These are phyloP conservation scores for Streptanthus diversifolius DNA, from an alignment of 345 rosid species.

Conservation along the genomic window DNA sequence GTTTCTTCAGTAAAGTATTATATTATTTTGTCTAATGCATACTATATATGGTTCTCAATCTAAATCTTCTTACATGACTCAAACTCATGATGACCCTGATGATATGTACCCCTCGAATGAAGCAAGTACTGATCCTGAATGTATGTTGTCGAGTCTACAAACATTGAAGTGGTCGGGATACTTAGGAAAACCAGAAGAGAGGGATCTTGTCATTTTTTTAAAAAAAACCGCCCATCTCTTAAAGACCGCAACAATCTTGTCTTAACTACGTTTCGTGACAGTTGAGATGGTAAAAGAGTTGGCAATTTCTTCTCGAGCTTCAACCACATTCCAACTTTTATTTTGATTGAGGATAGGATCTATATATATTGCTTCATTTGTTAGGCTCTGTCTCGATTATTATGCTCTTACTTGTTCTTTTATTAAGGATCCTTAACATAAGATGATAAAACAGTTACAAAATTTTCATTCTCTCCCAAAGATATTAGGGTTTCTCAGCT, in stretches of 20 bases:
- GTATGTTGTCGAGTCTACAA: background rate
- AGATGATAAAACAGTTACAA: too few species aligned
- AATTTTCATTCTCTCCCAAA: too few species aligned
- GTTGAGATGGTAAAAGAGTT: background rate
- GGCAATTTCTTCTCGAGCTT: background rate
- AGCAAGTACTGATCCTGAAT: background rate
- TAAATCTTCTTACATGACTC: background rate
- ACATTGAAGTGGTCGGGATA: background rate
- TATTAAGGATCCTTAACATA: too few species aligned
- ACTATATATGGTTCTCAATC: background rate
- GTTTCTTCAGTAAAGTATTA: background rate
- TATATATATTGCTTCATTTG: too few species aligned
- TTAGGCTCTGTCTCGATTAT: too few species aligned
- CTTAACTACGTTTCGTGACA: background rate
- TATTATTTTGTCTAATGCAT: too few species aligned
- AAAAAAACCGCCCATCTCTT: background rate
- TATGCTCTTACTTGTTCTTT: too few species aligned
- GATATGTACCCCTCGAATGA: background rate
- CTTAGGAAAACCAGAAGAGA: background rate
- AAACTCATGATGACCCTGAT: background rate
- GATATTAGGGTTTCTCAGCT: too few species aligned
- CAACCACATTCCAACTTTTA: background rate
- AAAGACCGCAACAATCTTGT: background rate
- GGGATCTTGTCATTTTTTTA: background rate
- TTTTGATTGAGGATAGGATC: too few species aligned